Evolutionary conservation across 2,329 filamentous ascomycete genomes (phyloP), one percentile per base, ranked within the genome.

Genomic region (Lasiodiplodia sp.): DNA sequence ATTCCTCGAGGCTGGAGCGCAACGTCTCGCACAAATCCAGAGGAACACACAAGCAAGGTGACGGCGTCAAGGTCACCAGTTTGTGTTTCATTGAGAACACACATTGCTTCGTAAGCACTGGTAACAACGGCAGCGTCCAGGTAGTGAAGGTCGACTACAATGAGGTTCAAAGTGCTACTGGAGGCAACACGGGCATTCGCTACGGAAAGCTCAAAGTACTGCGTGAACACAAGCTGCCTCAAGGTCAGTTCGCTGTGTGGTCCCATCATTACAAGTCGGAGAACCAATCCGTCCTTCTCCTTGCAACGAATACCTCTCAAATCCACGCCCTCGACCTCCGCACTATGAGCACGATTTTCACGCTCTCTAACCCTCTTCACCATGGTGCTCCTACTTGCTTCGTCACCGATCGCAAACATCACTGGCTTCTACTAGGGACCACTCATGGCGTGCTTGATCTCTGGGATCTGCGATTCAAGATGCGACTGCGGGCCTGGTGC

Each of bases 401-500:
- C 79, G 95, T 92, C 74, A 86, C 97, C 38, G 94, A 97, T 75
- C 87, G 89, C 68, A 92, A 90, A 76, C 90, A 92, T 63, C 94
- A 96, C 75, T 99, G 96, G 96, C 84, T 99, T 3, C 86, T 97
- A 1, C 82, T 98, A 0, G 96, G 94, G 44, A 99, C 96, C 0
- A 93, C 93, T 0, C 94, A 98, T 77, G 96, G 96, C 44, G 91
- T 98, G 34, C 84, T 99, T 8, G 92, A 97, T 76, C 86, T 99
- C 1, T 99, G 96, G 96, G 96, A 99, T 79, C 85, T 99, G 51
- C 91, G 96, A n/a, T 99, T 99, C 84, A 91, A 89, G 72, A 87
- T 98, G 73, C 88, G 93, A 25, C 84, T 98, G 28, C 94, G 92
- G 78, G 92, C 91, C 16, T 98, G 94, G 93, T 93, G 93, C 0